These are phyloP conservation scores for Stephanodiscus minutulus DNA, from an alignment of 108 stramenopile genomes.

Conservation along the genomic window DNA sequence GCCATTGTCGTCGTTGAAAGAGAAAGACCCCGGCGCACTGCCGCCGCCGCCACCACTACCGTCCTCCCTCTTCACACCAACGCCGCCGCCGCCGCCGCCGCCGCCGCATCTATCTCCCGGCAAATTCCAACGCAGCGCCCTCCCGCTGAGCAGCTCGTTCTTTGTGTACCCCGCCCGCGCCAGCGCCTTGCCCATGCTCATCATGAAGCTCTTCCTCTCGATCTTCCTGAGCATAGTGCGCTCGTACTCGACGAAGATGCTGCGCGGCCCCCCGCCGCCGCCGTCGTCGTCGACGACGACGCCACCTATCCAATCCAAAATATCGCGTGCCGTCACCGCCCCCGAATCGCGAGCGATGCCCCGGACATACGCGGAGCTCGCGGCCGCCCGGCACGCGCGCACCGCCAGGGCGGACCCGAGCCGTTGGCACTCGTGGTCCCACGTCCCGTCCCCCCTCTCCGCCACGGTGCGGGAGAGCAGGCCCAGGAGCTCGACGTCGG, in stretches of 20 bases:
- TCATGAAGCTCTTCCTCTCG: slow-evolving; percentile 25
- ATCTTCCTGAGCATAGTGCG: slow-evolving; percentile 19
- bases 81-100: too few species aligned
- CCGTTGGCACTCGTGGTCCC: slow-evolving; percentile 20
- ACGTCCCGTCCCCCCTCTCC: background rate
- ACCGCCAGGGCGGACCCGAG: slow-evolving; percentile 22
- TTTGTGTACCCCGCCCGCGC: slow-evolving; percentile 25
- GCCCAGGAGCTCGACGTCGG: slow-evolving; percentile 11
- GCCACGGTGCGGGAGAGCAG: slow-evolving; percentile 2
- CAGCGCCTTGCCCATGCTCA: slow-evolving; percentile 28
- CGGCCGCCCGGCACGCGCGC: slow-evolving; percentile 25
- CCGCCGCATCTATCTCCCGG: background rate
- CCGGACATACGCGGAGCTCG: slow-evolving; percentile 5
- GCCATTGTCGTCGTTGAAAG: too few species aligned
- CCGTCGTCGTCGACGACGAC: background rate
- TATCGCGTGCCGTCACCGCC: slow-evolving; percentile 22
- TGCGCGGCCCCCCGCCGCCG: background rate
- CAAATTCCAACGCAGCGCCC: slow-evolving; percentile 19
- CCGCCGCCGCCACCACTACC: too few species aligned
- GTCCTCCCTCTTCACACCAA: too few species aligned
- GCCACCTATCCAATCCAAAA: slow-evolving; percentile 20
- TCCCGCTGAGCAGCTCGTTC: slow-evolving; percentile 16
- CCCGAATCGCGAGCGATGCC: background rate
- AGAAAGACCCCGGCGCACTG: too few species aligned
- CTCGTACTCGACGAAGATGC: slow-evolving; percentile 25